phyloP scores from a whole-genome alignment of 257 asterid genomes.

The Echium plantagineum region DNA sequence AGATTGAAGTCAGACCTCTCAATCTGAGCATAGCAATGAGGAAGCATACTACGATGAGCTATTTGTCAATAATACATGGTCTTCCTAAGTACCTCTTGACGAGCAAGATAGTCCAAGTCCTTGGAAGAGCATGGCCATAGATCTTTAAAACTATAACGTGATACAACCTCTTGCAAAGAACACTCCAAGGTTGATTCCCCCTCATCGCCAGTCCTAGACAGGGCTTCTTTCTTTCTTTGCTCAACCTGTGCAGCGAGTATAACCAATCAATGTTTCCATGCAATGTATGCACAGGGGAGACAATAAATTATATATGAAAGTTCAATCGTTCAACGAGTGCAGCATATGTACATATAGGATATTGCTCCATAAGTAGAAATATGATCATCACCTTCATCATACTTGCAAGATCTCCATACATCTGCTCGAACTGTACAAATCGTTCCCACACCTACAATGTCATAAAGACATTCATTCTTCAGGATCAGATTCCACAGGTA shows the following conservation, averaged over 20 bases:
- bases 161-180: constrained; percentile 77
- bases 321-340: not conserved
- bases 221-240: constrained; percentile 93
- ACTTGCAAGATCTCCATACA: constrained; percentile 94
- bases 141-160: constrained; percentile 89
- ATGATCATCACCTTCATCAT: constrained; percentile 64
- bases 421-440: constrained; percentile 80
- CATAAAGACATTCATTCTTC: constrained; percentile 4
- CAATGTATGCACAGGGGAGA: constrained; percentile 1
- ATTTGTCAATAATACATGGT: not conserved
- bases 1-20: not conserved
- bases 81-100: constrained; percentile 57
- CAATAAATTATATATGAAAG: not conserved
- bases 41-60: not conserved
- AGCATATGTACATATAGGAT: not conserved
- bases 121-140: constrained; percentile 94
- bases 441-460: constrained; percentile 80
- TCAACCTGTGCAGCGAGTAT: constrained; percentile 47
- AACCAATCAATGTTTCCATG: not conserved
- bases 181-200: constrained; percentile 58
- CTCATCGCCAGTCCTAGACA: constrained; percentile 51
- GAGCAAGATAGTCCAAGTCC: constrained; percentile 84
- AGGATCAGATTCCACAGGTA: not conserved
- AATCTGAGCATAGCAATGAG: not conserved
- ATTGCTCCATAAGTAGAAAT: not conserved